Evolutionary conservation across 352 stramenopile genomes (phyloP), one percentile per base, ranked within the genome.

Genomic region (Phytophthora quininea): DNA sequence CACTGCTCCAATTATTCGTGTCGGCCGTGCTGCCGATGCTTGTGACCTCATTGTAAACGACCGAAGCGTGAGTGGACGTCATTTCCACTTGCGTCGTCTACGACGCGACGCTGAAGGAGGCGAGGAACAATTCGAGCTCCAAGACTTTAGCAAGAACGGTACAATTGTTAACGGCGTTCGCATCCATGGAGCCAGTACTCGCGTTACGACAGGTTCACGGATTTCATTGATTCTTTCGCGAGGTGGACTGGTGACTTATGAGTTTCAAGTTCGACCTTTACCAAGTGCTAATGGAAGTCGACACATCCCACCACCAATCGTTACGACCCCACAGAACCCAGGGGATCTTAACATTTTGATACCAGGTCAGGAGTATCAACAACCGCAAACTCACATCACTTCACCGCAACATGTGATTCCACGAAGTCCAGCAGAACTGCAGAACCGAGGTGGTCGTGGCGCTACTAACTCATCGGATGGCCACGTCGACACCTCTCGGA

Each of bases 111-210:
- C 52, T n/a, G 77, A 89, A 10, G 56, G 43, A 12, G 33, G 56
- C 0, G 84, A 93, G 52, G 84, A 93, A 24, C 86, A 80, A 38
- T 95, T 78, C 47, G 89, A 96, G 58, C 73, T 96, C 15, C 87
- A 95, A 69, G 89, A 96, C 32, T 96, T 95, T 53, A 95, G 87
- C 62, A 96, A 96, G 63, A 96, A 96, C 47, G 89, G 89, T 2
- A 96, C 87, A 0, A 95, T 96, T 29, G 89, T 96, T 1, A 94
- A 96, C 46, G 89, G 89, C n/a, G 86, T 95, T 8, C 80, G 89
- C 4, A 79, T 96, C 10, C 89, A 96, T 58, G 88, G 88, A 35
- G 90, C 87, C 0, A 93, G 77, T 47, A 78, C 92, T 33, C 82
- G 80, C 3, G 75, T 96, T 9, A 84, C 76, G 0, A 69, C 87